Evolutionary conservation across 148 eudicot species (phyloP).

Genomic region (Bassia scoparia): DNA sequence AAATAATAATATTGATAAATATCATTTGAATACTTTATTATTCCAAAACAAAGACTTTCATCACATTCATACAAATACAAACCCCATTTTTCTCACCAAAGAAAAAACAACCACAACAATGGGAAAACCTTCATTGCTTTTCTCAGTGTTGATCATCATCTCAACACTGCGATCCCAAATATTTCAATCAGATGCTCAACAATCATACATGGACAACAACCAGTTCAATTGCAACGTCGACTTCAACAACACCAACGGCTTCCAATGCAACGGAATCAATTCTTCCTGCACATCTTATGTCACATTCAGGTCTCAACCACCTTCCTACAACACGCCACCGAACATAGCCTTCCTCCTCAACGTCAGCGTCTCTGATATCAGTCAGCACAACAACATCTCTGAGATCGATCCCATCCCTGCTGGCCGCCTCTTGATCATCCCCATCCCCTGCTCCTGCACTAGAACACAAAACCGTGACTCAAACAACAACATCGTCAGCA

Average conservation of each 20-base stretch:
- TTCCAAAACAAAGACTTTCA: no score
- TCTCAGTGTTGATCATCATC: slow-evolving; percentile 6
- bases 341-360: slow-evolving; percentile 49
- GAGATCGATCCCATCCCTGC: slow-evolving; percentile 31
- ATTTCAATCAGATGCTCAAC: slow-evolving; percentile 35
- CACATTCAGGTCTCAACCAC: slow-evolving; percentile 53
- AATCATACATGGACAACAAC: slow-evolving; percentile 54
- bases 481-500: slow-evolving; percentile 20
- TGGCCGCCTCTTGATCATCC: slow-evolving; percentile 43
- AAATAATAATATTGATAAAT: no score
- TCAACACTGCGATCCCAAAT: slow-evolving; percentile 20
- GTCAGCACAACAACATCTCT: slow-evolving; percentile 41
- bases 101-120: background rate
- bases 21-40: background rate
- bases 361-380: slow-evolving; percentile 34
- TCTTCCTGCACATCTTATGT: slow-evolving; percentile 51
- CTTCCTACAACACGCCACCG: slow-evolving; percentile 40
- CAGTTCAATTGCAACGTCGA: slow-evolving; percentile 44
- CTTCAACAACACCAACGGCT: slow-evolving; percentile 46
- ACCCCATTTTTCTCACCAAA: background rate
- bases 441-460: slow-evolving; percentile 53
- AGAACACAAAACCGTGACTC: background rate
- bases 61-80: no score
- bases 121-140: background rate
- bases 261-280: slow-evolving; percentile 41